phyloP scores from a whole-genome alignment of 768 basidiomycete species.

The Tubosaeta sp. region DNA sequence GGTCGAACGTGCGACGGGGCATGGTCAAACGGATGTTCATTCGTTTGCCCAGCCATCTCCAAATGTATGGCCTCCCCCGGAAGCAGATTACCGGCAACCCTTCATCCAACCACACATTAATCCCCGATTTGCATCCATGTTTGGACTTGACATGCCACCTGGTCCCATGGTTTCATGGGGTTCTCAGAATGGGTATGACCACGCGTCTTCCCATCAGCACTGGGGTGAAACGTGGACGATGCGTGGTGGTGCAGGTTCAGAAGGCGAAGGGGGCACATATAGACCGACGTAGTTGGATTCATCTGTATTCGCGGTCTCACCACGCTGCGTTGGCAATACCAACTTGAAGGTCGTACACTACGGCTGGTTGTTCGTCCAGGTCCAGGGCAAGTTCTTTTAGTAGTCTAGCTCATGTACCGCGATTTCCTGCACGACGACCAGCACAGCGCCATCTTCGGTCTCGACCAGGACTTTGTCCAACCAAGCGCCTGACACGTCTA shows the following conservation, averaged over 20 bases:
- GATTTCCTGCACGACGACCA: background rate
- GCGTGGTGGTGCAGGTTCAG: conserved; percentile 24
- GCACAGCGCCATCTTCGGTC: background rate
- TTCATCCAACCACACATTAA: conserved; percentile 82
- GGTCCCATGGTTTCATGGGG: conserved; percentile 21
- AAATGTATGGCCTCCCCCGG: conserved; percentile 18
- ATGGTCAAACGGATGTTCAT: conserved; percentile 38
- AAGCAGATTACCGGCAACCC: conserved; percentile 17
- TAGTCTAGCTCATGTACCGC: background rate
- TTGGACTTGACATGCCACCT: conserved; percentile 44
- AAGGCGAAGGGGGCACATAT: conserved; percentile 24
- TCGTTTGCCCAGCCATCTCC: conserved; percentile 7
- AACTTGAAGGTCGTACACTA: no score
- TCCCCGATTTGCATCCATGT: conserved; percentile 67
- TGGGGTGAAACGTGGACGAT: conserved; percentile 41
- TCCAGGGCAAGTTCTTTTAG: background rate
- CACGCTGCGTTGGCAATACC: no score
- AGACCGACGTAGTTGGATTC: conserved; percentile 21
- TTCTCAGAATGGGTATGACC: conserved; percentile 15
- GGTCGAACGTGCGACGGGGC: conserved; percentile 40
- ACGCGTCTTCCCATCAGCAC: conserved; percentile 7
- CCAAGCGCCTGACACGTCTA: conserved; percentile 15
- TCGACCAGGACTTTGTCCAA: conserved; percentile 4
- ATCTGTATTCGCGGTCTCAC: no score
- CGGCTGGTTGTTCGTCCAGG: no score